These are phyloP conservation scores for Daldinia grandis DNA, from an alignment of 495 filamentous ascomycete genomes.

Conservation along the genomic window DNA sequence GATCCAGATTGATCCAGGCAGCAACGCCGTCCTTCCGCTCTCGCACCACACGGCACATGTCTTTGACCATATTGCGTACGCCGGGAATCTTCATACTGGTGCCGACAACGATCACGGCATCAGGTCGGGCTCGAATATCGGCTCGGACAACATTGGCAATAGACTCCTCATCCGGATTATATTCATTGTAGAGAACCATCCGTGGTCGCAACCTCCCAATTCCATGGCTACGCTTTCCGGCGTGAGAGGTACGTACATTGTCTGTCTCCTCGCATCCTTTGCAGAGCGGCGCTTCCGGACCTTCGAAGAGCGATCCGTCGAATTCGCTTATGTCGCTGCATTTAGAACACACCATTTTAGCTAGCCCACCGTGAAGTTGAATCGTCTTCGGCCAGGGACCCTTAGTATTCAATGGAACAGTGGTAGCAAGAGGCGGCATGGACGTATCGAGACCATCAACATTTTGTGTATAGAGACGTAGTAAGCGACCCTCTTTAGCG, in stretches of 20 bases:
- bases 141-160: conserved; percentile 88
- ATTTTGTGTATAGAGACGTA: conserved; percentile 94
- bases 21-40: conserved; percentile 86
- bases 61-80: conserved; percentile 85
- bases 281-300: conserved; percentile 85
- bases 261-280: conserved; percentile 77
- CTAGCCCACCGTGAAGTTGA: conserved; percentile 92
- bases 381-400: conserved; percentile 93
- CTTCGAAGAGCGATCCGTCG: conserved; percentile 79
- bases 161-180: conserved; percentile 93
- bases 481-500: conserved; percentile 85
- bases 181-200: conserved; percentile 97
- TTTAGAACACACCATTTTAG: conserved; percentile 96
- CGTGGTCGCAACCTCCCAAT: conserved; percentile 89
- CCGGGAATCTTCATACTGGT: conserved; percentile 96
- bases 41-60: conserved; percentile 84
- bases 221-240: conserved; percentile 91
- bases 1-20: conserved; percentile 92
- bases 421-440: conserved; percentile 79
- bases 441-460: conserved; percentile 93
- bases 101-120: conserved; percentile 92
- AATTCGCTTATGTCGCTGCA: conserved; percentile 81
- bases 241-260: conserved; percentile 73
- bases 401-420: conserved; percentile 73
- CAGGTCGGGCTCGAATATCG: conserved; percentile 84